Conservation (phyloP, 805 yeast species). For the Citeromyces nyonsensis region DNA sequence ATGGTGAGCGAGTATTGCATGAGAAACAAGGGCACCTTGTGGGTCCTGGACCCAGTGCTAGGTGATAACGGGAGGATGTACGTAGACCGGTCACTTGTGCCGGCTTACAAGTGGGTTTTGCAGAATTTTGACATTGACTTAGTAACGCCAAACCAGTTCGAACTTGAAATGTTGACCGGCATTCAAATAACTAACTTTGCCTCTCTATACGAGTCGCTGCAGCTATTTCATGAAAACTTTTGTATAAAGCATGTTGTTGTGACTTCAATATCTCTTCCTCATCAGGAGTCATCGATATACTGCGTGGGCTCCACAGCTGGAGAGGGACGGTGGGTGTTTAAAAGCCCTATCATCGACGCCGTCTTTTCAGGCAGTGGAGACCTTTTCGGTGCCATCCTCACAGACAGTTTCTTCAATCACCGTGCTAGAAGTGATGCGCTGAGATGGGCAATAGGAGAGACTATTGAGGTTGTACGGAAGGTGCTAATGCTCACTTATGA, state of each 20-base stretch:
- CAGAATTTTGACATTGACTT: conserved; percentile 24
- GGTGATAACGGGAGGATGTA: conserved; percentile 84
- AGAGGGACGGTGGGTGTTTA: conserved; percentile 11
- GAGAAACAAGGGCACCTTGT: conserved; percentile 15
- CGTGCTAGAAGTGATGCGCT: too few species aligned
- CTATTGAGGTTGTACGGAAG: conserved; percentile 20
- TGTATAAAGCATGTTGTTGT: conserved; percentile 36
- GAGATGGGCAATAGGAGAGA: conserved; percentile 19
- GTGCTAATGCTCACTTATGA: conserved; percentile 25
- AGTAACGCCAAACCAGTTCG: conserved; percentile 66
- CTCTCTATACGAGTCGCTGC: conserved; percentile 21
- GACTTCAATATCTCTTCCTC: conserved; percentile 30
- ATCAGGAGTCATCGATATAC: conserved; percentile 7
- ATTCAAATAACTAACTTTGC: conserved; percentile 20
- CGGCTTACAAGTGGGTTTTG: conserved; percentile 33
- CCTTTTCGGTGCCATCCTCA: conserved; percentile 44
- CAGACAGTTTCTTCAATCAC: conserved; percentile 26
- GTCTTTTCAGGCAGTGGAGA: conserved; percentile 67
- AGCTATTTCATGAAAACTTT: conserved; percentile 24
- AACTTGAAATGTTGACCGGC: conserved; percentile 45
- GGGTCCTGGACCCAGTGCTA: conserved; percentile 82
- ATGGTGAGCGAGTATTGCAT: conserved; percentile 18
- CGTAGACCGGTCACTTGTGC: conserved; percentile 43
- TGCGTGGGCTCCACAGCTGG: too few species aligned
- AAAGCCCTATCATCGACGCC: conserved; percentile 36